Conservation (phyloP, 768 basidiomycete genomes). For the Mycena rebaudengoi region DNA sequence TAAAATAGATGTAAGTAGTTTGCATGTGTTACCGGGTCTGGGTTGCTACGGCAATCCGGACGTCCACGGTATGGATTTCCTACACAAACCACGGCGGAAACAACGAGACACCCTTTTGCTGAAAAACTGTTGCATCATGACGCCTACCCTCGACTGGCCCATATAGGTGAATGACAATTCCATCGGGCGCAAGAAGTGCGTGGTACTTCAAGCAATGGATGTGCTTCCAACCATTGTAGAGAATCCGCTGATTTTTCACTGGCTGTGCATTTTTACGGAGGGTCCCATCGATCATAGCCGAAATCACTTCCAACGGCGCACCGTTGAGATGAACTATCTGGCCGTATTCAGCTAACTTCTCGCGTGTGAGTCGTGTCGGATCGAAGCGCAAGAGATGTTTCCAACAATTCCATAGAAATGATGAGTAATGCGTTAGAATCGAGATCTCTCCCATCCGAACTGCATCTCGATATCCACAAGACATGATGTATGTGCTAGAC, state of each 20-base stretch:
- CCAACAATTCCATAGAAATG: neutral
- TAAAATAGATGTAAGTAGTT: too few relatives aligned
- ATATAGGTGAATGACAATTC: constrained; percentile 18
- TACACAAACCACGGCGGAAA: too few relatives aligned
- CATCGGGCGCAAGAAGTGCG: constrained; percentile 19
- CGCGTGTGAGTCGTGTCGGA: neutral
- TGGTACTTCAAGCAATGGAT: constrained; percentile 22
- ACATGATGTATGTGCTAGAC: neutral
- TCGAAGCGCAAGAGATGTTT: neutral
- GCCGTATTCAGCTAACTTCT: neutral
- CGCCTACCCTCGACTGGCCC: constrained; percentile 18
- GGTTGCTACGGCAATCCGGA: too few relatives aligned
- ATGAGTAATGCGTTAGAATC: neutral
- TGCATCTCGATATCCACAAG: neutral
- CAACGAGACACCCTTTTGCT: too few relatives aligned
- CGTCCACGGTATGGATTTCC: too few relatives aligned
- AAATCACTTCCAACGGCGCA: constrained; percentile 4
- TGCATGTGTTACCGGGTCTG: too few relatives aligned
- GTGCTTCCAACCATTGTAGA: constrained; percentile 26
- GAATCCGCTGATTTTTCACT: constrained; percentile 16
- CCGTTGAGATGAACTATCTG: neutral
- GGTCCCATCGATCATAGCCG: constrained; percentile 24
- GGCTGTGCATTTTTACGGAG: constrained; percentile 5
- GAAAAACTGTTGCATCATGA: constrained; percentile 21
- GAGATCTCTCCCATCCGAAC: neutral